Conservation (phyloP, 306 rosid genomes). For the Castanospermum australe region DNA sequence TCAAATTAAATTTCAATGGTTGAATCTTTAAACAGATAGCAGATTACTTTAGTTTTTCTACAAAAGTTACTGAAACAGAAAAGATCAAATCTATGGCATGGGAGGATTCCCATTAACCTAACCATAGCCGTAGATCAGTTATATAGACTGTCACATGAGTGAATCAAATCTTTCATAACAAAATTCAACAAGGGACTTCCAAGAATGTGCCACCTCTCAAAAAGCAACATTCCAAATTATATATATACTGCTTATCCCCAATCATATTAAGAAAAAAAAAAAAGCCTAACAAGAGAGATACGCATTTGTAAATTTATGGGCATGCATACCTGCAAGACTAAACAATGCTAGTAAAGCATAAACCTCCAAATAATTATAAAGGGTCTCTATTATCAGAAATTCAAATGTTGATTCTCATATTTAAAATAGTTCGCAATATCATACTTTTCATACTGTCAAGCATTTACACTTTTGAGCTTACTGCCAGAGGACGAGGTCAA, state of each 20-base stretch:
- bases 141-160: constrained; percentile 25
- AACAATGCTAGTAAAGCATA: constrained; percentile 11
- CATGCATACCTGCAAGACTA: constrained; percentile 18
- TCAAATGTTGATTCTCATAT: not conserved
- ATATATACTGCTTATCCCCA: not conserved
- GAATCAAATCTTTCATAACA: constrained; percentile 37
- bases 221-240: constrained; percentile 52
- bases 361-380: not conserved
- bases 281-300: not conserved
- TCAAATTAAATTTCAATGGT: not conserved
- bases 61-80: not conserved
- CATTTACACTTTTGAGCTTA: no score
- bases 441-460: not conserved
- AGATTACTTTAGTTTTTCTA: not conserved
- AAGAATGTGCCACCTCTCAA: constrained; percentile 38
- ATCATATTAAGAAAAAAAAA: constrained; percentile 28
- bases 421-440: no score
- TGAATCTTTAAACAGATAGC: not conserved
- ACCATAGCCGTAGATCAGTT: constrained; percentile 7
- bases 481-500: no score
- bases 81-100: constrained; percentile 18
- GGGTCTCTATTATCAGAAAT: not conserved
- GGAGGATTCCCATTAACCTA: not conserved
- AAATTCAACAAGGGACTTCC: not conserved
- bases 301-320: not conserved